Base-by-base conservation (phyloP, 1,284 basidiomycete genomes). In the Leccinum angustisporum region DNA sequence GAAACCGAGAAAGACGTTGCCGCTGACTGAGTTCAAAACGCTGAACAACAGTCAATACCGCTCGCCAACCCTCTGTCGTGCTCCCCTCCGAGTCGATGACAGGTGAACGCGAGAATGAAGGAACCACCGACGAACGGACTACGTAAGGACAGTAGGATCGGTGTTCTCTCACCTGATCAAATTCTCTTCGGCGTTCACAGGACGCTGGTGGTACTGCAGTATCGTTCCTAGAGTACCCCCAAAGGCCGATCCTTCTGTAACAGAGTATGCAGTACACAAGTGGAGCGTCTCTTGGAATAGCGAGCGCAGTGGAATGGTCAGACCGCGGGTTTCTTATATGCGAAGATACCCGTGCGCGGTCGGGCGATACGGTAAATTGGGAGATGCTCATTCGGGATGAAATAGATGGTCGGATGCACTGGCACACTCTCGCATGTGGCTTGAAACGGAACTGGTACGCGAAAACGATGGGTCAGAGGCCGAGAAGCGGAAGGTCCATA, bases 111-210 rank as follows among this genome's bases (percentile, higher is more conserved):
- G 85, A 79, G 10, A 87, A 72, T 2, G 84, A 81, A 4, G 88
- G 88, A 10, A 92, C 77, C 3, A 79, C 69, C 2, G 88, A 90
- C 7, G 89, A 90, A 25, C 83, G 82, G 27, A 88, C 86, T 55
- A 90, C 83, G 65, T 91, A 93, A 21, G 91, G 91, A 67, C 91
- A 93, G 67, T 90, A 91, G 3, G 88, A 86, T 25, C 91, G 81
- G 70, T 93, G 91, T 72, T 93, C 91, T 68, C 86, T 88, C 48
- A 91, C 74, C 25, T 92, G 72, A 70, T 93, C 90, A 60, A 92
- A 85, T 34, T 82, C 83, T 55, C 88, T 80, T 55, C 78, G 77
- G n/a, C 77, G 77, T 59, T 77, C 78, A 65, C 55, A 56, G 16
- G 67, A 57, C 56, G 69, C 71, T 30, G 64, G 54, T 18, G 65